Base-by-base conservation (phyloP, 2,329 filamentous ascomycete species). In the Colletotrichum kahawae region DNA sequence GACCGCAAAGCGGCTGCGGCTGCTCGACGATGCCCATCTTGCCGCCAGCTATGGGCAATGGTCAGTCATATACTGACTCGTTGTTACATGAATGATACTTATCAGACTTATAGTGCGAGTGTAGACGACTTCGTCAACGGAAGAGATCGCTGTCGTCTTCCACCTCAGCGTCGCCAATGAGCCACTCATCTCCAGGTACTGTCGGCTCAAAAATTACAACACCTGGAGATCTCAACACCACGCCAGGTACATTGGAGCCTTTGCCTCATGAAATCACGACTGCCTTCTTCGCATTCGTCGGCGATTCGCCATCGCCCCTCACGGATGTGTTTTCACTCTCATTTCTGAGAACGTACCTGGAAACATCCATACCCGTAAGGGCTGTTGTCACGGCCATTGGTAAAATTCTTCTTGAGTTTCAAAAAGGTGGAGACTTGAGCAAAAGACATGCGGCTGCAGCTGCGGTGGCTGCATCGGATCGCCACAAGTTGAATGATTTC, bases 221-320 rank as follows among this genome's bases (percentile, higher is more conserved):
- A 6, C 56, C 63, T 16, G 56, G 62, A n/a, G 56, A 56, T 24
- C 16, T 51, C 13, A 33, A 36, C 3, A 13, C 12, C 7, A 18
- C n/a, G 12, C 10, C 38, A 1, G 60, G 48, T 2, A 4, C 18
- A 8, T 33, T 67, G 33, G 69, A 67, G n/a, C 60, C 63, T 10
- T 38, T 75, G 8, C 43, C 56, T 5, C 31, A 21, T 14, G 34
- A 66, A 13, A 43, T 72, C 7, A 72, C 69, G 6, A 31, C 34
- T 4, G 69, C 72, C 3, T 75, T 72, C 16, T 75, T 71, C 43
- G n/a, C 69, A 3, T 75, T 75, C 12, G 69, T 75, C 5, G 72
- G 72, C 7, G 68, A 75, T 8, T 72, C 63, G 5, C 56, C 63
- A 2, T 75, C 72, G 5, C 72, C 72, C 12, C 29, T 75, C 4